Evolutionary conservation across 2,329 filamentous ascomycete genomes (phyloP).

Genomic region (Pseudocercospora pini-densiflorae): DNA sequence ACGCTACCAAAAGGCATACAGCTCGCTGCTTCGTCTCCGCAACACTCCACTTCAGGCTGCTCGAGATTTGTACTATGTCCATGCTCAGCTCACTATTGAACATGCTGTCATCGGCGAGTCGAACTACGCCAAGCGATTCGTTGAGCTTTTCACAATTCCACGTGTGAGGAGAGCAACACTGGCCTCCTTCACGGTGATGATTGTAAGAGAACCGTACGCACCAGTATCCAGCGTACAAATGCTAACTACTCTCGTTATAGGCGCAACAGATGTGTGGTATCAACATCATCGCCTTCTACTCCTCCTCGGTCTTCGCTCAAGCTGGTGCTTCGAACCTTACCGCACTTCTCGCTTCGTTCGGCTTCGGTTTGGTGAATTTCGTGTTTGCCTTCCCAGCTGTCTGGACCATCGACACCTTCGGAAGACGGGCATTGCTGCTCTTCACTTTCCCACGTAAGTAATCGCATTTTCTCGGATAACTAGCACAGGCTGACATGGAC

Average conservation of each 20-base stretch:
- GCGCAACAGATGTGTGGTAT: neutral
- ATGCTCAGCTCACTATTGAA: conserved; percentile 31
- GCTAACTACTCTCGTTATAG: neutral
- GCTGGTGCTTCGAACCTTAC: conserved; percentile 46
- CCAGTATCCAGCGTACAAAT: conserved; percentile 31
- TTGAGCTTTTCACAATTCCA: conserved; percentile 33
- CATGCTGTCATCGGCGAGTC: conserved; percentile 24
- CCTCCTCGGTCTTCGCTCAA: conserved; percentile 37
- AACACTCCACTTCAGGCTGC: conserved; percentile 38
- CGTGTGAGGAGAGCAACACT: conserved; percentile 32
- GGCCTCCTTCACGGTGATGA: conserved; percentile 27
- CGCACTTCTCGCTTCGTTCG: conserved; percentile 61
- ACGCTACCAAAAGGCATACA: conserved; percentile 41
- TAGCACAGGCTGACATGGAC: too few relatives aligned
- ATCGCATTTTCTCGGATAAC: too few relatives aligned
- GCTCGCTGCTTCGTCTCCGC: conserved; percentile 48
- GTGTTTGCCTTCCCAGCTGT: conserved; percentile 63
- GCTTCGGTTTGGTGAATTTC: conserved; percentile 64
- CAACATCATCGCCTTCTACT: conserved; percentile 45
- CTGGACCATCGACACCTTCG: conserved; percentile 55
- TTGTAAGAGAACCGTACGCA: conserved; percentile 24
- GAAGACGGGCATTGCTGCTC: conserved; percentile 55
- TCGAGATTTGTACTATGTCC: conserved; percentile 38
- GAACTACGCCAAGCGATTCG: conserved; percentile 8
- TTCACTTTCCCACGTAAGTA: conserved; percentile 54